Percentiles rank a stretch among this genome's conserved stretches.
phyloP scores from a whole-genome alignment of 345 rosid species.

The Eutrema heterophyllum region DNA sequence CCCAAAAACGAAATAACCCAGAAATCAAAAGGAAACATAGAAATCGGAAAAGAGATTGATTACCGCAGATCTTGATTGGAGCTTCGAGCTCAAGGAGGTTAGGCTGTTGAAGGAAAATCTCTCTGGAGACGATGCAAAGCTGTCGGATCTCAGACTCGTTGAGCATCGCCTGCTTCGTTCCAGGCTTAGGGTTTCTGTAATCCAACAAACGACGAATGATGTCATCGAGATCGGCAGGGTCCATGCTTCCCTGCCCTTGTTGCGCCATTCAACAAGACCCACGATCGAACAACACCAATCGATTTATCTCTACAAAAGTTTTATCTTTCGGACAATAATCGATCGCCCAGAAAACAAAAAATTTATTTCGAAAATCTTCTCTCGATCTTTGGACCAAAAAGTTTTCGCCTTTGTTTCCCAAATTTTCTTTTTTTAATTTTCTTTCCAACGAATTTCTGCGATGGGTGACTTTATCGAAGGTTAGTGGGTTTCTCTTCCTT shows the following conservation, averaged over 20 bases:
- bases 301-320: background rate
- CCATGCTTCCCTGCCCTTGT: conserved; percentile 55
- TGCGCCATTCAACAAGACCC: conserved; percentile 40
- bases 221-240: conserved; percentile 60
- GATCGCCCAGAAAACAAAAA: conserved; percentile 5
- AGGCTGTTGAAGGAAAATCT: conserved; percentile 83
- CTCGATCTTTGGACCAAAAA: conserved; percentile 28
- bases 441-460: conserved; percentile 21
- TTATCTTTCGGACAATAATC: conserved; percentile 24
- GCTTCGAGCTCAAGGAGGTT: conserved; percentile 88
- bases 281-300: conserved; percentile 7
- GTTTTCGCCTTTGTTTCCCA: conserved; percentile 26
- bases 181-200: conserved; percentile 55
- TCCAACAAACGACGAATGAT: conserved; percentile 65
- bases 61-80: conserved; percentile 97
- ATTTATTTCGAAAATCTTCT: conserved; percentile 1
- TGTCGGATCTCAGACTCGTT: conserved; percentile 84
- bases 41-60: background rate
- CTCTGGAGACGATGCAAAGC: conserved; percentile 57
- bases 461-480: conserved; percentile 32
- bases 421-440: background rate
- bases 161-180: conserved; percentile 68
- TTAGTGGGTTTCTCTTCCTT: conserved; percentile 24
- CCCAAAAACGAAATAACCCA: background rate
- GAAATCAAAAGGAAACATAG: background rate